Conservation (phyloP, 75 land plant genomes). For the Pinus albicaulis region DNA sequence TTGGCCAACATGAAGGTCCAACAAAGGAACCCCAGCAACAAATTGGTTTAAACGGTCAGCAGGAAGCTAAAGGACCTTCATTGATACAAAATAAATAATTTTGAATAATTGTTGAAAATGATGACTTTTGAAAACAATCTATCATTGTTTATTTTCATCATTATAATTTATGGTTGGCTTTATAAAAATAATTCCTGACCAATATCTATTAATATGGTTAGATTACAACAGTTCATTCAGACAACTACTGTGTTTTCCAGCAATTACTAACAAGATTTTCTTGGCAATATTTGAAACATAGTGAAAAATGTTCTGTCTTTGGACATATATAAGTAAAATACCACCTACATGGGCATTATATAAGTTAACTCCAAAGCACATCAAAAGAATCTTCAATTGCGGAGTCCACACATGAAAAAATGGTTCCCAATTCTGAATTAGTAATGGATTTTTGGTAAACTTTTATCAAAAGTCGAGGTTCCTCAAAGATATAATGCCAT, state of each 20-base stretch:
- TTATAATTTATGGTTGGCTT: not conserved
- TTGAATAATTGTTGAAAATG: too few relatives aligned
- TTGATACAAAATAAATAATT: too few relatives aligned
- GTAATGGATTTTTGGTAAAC: not conserved
- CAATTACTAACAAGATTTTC: not conserved
- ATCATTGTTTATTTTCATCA: too few relatives aligned
- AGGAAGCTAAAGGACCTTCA: too few relatives aligned
- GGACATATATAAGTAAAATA: not conserved
- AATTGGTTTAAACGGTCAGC: too few relatives aligned
- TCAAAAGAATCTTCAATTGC: not conserved
- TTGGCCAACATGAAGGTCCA: too few relatives aligned
- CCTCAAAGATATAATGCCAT: not conserved
- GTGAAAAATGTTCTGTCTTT: not conserved
- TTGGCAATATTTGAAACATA: not conserved
- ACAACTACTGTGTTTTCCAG: not conserved
- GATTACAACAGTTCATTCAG: not conserved
- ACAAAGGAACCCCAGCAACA: too few relatives aligned
- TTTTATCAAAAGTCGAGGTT: not conserved
- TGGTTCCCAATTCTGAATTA: not conserved
- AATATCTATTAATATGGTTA: not conserved
- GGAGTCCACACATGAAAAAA: not conserved
- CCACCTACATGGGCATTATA: not conserved
- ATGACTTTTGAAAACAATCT: too few relatives aligned
- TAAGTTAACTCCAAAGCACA: not conserved
- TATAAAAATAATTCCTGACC: not conserved